These are phyloP conservation scores for Ophiostoma sp. DNA, from an alignment of 2,329 filamentous ascomycete species.

Conservation along the genomic window DNA sequence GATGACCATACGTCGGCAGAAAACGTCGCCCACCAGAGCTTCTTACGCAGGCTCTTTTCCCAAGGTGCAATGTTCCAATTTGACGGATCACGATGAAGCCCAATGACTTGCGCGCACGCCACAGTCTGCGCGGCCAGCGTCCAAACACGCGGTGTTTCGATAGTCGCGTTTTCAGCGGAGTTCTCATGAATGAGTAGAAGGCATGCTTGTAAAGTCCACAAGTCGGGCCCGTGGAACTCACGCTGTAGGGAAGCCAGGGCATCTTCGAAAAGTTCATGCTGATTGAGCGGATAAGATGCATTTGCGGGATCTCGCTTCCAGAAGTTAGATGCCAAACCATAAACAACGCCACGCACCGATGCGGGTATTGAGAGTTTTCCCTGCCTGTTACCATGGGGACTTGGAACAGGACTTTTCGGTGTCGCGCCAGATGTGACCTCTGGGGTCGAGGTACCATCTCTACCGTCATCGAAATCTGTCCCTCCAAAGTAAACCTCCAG, in stretches of 20 bases:
- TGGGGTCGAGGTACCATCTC: neutral
- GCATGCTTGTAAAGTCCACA: slow-evolving; percentile 45
- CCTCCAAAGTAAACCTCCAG: neutral
- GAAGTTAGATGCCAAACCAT: neutral
- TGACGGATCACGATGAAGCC: neutral
- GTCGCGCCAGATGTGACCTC: neutral
- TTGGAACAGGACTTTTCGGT: neutral
- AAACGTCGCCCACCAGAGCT: slow-evolving; percentile 45
- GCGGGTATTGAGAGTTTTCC: neutral
- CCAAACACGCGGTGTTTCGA: slow-evolving; percentile 44
- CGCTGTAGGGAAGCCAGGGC: slow-evolving; percentile 41
- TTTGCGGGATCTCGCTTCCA: neutral
- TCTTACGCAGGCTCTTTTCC: slow-evolving; percentile 42
- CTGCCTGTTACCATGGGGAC: neutral
- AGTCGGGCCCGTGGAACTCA: slow-evolving; percentile 44
- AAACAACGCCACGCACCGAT: neutral
- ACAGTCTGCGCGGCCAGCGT: neutral
- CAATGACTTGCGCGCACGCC: neutral
- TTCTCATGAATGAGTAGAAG: slow-evolving; percentile 43
- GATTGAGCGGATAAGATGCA: slow-evolving; percentile 32
- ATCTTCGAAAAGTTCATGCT: slow-evolving; percentile 41
- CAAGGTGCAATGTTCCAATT: slow-evolving; percentile 40
- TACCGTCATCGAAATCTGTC: neutral
- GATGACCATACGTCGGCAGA: slow-evolving; percentile 43
- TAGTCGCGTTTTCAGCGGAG: slow-evolving; percentile 42